These are phyloP conservation scores for Alloteropsis semialata DNA, from an alignment of 176 grass and related monocot species.

Conservation along the genomic window DNA sequence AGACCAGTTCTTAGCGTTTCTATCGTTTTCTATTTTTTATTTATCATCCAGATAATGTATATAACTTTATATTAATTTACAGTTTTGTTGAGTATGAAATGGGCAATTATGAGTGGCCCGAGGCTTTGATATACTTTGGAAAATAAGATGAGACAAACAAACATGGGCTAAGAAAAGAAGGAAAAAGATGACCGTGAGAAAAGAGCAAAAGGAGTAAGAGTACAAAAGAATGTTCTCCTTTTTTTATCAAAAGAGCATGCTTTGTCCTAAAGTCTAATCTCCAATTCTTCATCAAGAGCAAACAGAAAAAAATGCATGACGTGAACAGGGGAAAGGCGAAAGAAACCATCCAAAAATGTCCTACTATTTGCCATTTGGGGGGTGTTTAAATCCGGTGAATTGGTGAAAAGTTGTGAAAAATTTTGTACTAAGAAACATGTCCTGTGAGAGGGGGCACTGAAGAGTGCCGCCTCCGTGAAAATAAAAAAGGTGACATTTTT, in stretches of 20 bases:
- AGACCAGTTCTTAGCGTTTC: background rate
- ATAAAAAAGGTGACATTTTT: background rate
- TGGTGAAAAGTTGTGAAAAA: too few species aligned
- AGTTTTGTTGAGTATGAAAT: background rate
- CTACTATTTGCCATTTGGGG: background rate
- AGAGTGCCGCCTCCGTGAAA: too few species aligned
- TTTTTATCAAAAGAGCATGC: background rate
- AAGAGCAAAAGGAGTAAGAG: background rate
- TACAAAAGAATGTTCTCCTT: slow-evolving; percentile 5
- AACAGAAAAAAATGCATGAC: background rate
- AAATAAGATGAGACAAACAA: background rate
- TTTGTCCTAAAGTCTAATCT: slow-evolving; percentile 19
- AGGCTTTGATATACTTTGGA: background rate
- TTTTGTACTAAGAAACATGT: too few species aligned
- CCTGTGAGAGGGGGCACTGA: too few species aligned
- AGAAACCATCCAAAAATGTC: background rate
- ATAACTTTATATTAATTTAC: background rate
- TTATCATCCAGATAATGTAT: background rate
- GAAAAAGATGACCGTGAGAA: background rate
- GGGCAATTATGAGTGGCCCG: background rate
- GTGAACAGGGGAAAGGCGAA: background rate
- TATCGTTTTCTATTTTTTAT: background rate
- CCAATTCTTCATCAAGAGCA: background rate
- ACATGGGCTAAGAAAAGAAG: background rate
- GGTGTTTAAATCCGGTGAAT: too few species aligned